These are phyloP conservation scores for Dendrocalamus latiflorus DNA, from an alignment of 202 grass and related monocot genomes.

Conservation along the genomic window DNA sequence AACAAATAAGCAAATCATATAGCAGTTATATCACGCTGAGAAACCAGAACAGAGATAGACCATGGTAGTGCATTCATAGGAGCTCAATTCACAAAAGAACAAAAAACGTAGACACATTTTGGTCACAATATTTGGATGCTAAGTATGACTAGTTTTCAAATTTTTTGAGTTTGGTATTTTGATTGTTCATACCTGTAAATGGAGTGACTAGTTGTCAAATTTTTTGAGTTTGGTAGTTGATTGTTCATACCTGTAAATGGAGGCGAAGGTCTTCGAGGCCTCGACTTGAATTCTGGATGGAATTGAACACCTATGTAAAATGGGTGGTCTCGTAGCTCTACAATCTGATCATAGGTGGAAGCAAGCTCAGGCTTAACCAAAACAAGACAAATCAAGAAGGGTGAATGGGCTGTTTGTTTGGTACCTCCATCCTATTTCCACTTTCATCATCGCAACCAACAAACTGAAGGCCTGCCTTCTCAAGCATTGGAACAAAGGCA, in stretches of 20 bases:
- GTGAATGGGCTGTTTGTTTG: conserved; percentile 9
- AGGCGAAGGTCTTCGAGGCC: conserved; percentile 78
- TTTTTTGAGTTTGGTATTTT: neutral
- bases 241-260: conserved; percentile 67
- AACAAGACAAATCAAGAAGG: conserved; percentile 3
- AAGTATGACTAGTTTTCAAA: neutral
- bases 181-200: conserved; percentile 59
- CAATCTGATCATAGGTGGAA: conserved; percentile 45
- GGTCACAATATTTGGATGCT: neutral
- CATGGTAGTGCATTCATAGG: neutral
- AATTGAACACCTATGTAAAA: conserved; percentile 96
- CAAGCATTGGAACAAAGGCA: conserved; percentile 64
- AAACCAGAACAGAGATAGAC: neutral
- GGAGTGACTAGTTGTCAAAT: conserved; percentile 20
- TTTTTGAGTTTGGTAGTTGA: neutral
- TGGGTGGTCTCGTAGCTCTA: conserved; percentile 73
- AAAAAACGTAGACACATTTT: neutral
- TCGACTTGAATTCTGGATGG: conserved; percentile 96
- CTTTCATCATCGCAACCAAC: conserved; percentile 89
- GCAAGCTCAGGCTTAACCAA: neutral
- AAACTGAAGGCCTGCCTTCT: conserved; percentile 72
- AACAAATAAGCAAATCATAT: conserved; percentile 1
- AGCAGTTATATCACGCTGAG: neutral
- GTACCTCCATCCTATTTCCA: conserved; percentile 94
- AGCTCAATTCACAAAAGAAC: neutral